Evolutionary conservation across 768 basidiomycete species (phyloP).

Genomic region (Boletus sp.): DNA sequence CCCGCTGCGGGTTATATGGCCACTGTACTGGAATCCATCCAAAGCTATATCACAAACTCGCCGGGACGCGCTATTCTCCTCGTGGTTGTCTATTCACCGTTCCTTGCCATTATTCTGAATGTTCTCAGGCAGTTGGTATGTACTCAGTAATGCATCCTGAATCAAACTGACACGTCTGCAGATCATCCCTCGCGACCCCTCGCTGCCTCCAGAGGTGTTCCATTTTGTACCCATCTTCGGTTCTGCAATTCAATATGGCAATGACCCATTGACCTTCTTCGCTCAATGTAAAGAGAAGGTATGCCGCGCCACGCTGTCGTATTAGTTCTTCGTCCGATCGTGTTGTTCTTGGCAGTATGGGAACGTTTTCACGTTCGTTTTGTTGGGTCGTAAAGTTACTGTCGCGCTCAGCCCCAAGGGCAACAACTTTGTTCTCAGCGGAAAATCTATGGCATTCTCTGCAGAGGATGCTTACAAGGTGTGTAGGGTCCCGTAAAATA

Average conservation of each 20-base stretch:
- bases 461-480: constrained; percentile 98
- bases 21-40: constrained; percentile 13
- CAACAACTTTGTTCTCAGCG: constrained; percentile 91
- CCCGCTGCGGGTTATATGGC: constrained; percentile 26
- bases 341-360: constrained; percentile 62
- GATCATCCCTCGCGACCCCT: constrained; percentile 65
- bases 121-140: constrained; percentile 75
- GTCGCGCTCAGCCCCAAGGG: constrained; percentile 89
- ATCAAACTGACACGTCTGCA: constrained; percentile 28
- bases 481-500: constrained; percentile 15
- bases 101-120: constrained; percentile 69
- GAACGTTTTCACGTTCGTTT: constrained; percentile 92
- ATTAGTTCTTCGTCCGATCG: not conserved
- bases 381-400: constrained; percentile 87
- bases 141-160: not conserved
- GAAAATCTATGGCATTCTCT: constrained; percentile 86
- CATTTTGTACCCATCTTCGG: constrained; percentile 90
- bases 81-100: constrained; percentile 59
- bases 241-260: constrained; percentile 84
- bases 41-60: constrained; percentile 19
- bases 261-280: constrained; percentile 90
- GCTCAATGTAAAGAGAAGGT: constrained; percentile 77
- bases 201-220: constrained; percentile 87
- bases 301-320: constrained; percentile 17
- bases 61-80: constrained; percentile 34